These are phyloP conservation scores for Solanum pinnatisectum DNA, from an alignment of 257 asterid genomes.

Conservation along the genomic window DNA sequence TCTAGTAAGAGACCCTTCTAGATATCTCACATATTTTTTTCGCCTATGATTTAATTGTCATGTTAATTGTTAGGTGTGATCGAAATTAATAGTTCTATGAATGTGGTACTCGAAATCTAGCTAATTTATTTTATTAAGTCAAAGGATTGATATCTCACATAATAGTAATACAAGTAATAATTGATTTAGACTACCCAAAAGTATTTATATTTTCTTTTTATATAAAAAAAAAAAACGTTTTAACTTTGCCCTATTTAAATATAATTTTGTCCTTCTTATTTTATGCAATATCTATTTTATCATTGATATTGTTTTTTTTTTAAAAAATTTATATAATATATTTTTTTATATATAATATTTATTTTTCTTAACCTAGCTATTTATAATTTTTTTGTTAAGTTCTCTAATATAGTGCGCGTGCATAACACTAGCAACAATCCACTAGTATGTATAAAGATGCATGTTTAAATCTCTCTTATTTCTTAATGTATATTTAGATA, in stretches of 20 bases:
- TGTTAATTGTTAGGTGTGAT: background rate
- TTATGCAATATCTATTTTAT: background rate
- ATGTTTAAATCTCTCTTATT: too few species aligned
- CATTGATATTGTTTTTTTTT: background rate
- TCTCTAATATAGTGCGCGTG: too few species aligned
- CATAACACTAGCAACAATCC: too few species aligned
- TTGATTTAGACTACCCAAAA: background rate
- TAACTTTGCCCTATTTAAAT: background rate
- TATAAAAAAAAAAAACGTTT: too few species aligned
- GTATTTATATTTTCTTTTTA: too few species aligned
- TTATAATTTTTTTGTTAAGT: too few species aligned
- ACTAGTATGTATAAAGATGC: too few species aligned
- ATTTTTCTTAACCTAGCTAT: too few species aligned
- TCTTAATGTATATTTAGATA: too few species aligned
- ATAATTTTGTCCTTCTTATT: background rate
- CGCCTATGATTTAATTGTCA: background rate
- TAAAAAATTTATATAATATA: too few species aligned
- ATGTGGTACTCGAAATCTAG: background rate
- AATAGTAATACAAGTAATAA: background rate
- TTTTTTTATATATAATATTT: too few species aligned
- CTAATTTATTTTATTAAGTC: background rate
- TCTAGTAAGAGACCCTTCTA: background rate
- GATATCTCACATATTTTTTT: background rate
- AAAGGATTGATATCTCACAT: background rate
- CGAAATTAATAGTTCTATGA: background rate